Conservation (phyloP, 305 asterid species). For the Fraxinus floribunda region DNA sequence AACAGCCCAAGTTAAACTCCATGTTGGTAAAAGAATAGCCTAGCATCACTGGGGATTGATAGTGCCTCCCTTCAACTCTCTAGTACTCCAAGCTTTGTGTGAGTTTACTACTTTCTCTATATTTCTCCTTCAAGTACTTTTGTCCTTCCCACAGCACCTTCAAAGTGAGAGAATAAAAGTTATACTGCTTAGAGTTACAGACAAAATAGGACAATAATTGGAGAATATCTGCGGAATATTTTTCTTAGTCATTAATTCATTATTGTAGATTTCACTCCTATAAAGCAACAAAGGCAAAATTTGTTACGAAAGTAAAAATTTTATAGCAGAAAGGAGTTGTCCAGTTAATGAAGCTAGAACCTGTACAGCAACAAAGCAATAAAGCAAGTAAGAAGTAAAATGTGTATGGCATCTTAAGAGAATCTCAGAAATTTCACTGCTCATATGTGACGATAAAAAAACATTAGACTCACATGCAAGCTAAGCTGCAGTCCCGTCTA, state of each 20-base stretch:
- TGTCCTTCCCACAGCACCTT: slow-evolving; percentile 86
- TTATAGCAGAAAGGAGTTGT: neutral
- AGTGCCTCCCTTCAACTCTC: neutral
- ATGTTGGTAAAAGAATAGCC: neutral
- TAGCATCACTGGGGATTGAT: neutral
- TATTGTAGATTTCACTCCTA: neutral
- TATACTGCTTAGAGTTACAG: neutral
- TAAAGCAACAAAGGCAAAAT: neutral
- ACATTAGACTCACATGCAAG: neutral
- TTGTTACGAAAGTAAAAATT: neutral
- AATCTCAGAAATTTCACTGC: neutral
- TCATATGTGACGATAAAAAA: neutral
- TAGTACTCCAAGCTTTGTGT: neutral
- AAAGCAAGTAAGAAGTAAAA: neutral
- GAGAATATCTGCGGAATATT: neutral
- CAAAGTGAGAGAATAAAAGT: slow-evolving; percentile 8
- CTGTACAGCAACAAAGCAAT: neutral
- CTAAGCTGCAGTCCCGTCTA: neutral
- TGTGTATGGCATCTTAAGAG: neutral
- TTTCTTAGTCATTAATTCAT: neutral
- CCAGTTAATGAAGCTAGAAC: neutral
- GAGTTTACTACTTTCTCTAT: neutral
- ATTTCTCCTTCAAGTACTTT: slow-evolving; percentile 30
- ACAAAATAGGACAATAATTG: neutral
- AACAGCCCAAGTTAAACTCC: neutral